Conservation (phyloP, 495 filamentous ascomycete genomes). For the Daldinia vernicosa region DNA sequence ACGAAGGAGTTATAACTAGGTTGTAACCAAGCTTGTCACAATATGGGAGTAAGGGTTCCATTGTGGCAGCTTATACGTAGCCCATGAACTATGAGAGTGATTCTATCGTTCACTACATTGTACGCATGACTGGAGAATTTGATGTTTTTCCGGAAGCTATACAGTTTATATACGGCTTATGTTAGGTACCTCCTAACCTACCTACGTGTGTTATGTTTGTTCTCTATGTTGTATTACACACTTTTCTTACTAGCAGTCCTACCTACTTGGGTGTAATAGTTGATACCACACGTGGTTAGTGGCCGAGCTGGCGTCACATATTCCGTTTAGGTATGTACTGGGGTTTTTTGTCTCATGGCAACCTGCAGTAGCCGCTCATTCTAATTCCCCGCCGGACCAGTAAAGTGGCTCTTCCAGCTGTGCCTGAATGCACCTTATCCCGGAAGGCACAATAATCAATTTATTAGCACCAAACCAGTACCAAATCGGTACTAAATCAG, state of each 20-base stretch:
- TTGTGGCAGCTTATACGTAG: neutral
- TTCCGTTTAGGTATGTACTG: neutral
- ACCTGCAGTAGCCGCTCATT: conserved; percentile 30
- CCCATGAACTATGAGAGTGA: neutral
- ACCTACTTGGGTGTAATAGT: neutral
- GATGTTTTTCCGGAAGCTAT: neutral
- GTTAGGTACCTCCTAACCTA: neutral
- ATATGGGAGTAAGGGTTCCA: neutral
- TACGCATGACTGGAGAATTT: neutral
- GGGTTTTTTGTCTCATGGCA: conserved; percentile 14
- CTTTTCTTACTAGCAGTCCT: neutral
- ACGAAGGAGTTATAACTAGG: neutral
- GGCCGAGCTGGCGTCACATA: neutral
- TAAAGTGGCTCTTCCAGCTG: conserved; percentile 22
- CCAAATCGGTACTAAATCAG: conserved; percentile 12
- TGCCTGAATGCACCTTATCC: conserved; percentile 35
- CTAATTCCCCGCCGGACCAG: conserved; percentile 23
- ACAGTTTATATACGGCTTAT: neutral
- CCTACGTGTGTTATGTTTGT: neutral
- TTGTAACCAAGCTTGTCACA: neutral
- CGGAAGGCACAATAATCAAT: conserved; percentile 2
- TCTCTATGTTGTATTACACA: neutral
- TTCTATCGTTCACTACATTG: neutral
- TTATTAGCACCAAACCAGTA: neutral
- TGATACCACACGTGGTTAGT: conserved; percentile 4